These are phyloP conservation scores for Xylariaceae sp. DNA, from an alignment of 2,329 filamentous ascomycete species.

Conservation along the genomic window DNA sequence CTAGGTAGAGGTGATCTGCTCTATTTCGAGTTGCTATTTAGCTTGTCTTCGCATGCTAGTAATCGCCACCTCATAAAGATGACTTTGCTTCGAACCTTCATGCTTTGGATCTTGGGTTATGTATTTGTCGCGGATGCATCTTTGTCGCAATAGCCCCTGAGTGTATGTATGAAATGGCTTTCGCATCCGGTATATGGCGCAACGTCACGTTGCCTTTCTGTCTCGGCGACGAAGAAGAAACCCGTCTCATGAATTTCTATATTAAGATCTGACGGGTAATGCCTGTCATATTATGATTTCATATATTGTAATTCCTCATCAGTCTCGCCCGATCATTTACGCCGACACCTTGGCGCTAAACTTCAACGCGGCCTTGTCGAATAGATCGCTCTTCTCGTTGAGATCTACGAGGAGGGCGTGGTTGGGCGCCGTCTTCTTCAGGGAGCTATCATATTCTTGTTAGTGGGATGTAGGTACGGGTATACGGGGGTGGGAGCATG, in stretches of 20 bases:
- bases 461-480: not conserved
- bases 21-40: not conserved
- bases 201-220: not conserved
- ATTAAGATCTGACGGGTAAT: not conserved
- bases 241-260: not conserved
- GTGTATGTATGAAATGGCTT: not conserved
- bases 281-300: not conserved
- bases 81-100: not conserved
- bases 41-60: not conserved
- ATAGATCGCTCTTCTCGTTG: slow-evolving; percentile 78
- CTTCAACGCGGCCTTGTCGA: slow-evolving; percentile 80
- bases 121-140: not conserved
- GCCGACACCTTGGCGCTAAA: slow-evolving; percentile 77
- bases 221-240: not conserved
- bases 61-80: not conserved
- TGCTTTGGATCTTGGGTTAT: not conserved
- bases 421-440: slow-evolving; percentile 55
- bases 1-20: too few species aligned
- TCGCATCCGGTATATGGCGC: not conserved
- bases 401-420: slow-evolving; percentile 71
- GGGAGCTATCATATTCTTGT: slow-evolving; percentile 36
- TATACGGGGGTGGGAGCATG: slow-evolving; percentile 23
- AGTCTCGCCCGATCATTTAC: slow-evolving; percentile 27
- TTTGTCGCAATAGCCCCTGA: not conserved
- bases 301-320: too few species aligned